Conservation (phyloP, 2,329 filamentous ascomycete species). For the Aureobasidium sp. region DNA sequence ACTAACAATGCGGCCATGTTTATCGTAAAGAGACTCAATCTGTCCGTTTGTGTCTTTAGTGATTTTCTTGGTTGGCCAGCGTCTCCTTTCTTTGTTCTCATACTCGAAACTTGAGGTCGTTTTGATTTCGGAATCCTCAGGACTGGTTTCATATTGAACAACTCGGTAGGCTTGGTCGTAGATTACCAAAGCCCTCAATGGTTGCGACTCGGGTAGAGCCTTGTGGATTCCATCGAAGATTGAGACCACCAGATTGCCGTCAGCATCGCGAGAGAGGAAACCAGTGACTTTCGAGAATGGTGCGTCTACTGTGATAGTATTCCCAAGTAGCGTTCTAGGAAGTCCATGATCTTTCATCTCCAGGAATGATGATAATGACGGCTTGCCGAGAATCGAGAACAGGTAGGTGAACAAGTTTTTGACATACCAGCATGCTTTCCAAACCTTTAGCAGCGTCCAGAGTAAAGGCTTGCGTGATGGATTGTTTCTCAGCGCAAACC, state of each 20-base stretch:
- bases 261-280: conserved; percentile 12
- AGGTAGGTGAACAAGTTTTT: conserved; percentile 12
- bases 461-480: conserved; percentile 1
- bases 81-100: conserved; percentile 4
- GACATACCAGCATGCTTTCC: conserved; percentile 14
- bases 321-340: conserved; percentile 10
- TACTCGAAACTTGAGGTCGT: conserved; percentile 11
- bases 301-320: conserved; percentile 11
- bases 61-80: conserved; percentile 13
- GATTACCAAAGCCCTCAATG: conserved; percentile 3
- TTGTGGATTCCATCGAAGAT: conserved; percentile 12
- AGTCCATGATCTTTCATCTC: conserved; percentile 10
- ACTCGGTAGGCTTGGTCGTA: conserved; percentile 13
- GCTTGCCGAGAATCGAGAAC: conserved; percentile 8
- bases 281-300: conserved; percentile 12
- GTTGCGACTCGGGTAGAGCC: background rate
- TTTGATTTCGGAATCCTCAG: background rate
- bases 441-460: conserved; percentile 14
- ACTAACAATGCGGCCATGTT: conserved; percentile 13
- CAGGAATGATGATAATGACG: background rate
- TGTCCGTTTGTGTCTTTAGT: conserved; percentile 7
- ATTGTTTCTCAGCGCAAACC: conserved; percentile 10
- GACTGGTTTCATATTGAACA: conserved; percentile 1
- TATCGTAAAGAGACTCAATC: conserved; percentile 10
- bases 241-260: conserved; percentile 8